Conservation (phyloP, 164 flowering plant genomes). For the Magnolia changhungtana region DNA sequence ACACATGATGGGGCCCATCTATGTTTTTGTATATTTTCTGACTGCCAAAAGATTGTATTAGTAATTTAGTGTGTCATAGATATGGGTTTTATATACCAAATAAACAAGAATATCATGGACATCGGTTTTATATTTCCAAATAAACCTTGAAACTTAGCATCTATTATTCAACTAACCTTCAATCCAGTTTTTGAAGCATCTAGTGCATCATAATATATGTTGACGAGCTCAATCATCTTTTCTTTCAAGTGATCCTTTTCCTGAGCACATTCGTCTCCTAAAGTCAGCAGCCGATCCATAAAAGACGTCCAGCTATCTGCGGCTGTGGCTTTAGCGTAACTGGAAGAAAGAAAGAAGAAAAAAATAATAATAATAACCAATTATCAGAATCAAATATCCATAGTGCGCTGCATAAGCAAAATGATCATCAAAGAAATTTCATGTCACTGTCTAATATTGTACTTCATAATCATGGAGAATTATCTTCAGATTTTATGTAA, state of each 20-base stretch:
- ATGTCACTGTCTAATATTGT: too few relatives aligned
- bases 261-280: conserved; percentile 32
- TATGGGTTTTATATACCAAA: too few relatives aligned
- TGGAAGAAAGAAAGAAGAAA: conserved; percentile 23
- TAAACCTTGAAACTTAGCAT: too few relatives aligned
- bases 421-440: neutral
- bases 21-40: too few relatives aligned
- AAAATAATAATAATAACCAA: neutral
- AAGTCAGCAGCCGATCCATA: conserved; percentile 71
- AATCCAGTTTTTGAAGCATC: conserved; percentile 79
- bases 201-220: conserved; percentile 77
- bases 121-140: too few relatives aligned
- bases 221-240: conserved; percentile 47
- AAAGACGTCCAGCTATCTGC: conserved; percentile 68
- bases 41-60: too few relatives aligned
- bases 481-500: too few relatives aligned
- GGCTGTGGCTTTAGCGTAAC: conserved; percentile 46
- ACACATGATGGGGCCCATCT: too few relatives aligned
- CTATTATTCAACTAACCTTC: conserved; percentile 36
- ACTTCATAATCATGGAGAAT: too few relatives aligned
- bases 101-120: too few relatives aligned
- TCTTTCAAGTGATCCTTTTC: conserved; percentile 36
- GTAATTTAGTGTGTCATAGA: too few relatives aligned
- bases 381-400: neutral
- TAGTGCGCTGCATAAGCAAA: neutral